Conservation (phyloP, 169 alveolate species). For the Eimeria tenella region DNA sequence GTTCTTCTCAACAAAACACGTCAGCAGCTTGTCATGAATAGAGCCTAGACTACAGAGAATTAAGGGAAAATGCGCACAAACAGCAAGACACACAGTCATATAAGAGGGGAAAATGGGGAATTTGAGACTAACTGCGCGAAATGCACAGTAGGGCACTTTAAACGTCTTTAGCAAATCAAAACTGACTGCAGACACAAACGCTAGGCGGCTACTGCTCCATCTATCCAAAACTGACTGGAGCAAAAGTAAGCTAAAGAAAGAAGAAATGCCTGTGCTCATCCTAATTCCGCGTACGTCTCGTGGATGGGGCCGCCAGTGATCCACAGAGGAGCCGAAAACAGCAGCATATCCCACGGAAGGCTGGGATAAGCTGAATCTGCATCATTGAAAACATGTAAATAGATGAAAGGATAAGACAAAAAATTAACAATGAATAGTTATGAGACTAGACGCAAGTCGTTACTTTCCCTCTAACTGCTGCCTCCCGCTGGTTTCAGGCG, state of each 20-base stretch:
- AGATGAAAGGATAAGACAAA: background rate
- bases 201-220: too few species aligned
- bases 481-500: background rate
- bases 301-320: background rate
- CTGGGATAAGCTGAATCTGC: slow-evolving; percentile 29
- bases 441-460: background rate
- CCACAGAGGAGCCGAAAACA: slow-evolving; percentile 29
- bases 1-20: slow-evolving; percentile 37
- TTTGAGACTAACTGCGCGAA: too few species aligned
- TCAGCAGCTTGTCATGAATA: background rate
- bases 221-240: too few species aligned
- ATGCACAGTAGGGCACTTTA: too few species aligned
- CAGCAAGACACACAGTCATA: background rate
- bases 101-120: background rate
- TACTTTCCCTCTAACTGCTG: background rate
- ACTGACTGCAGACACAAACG: too few species aligned
- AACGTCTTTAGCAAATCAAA: too few species aligned
- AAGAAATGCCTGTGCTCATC: background rate
- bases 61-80: background rate
- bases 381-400: too few species aligned
- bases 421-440: background rate
- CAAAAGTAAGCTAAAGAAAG: background rate
- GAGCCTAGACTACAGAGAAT: background rate
- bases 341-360: slow-evolving; percentile 6
- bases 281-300: background rate